Conservation (phyloP, 768 basidiomycete genomes). For the Pulveroboletus ravenelii region DNA sequence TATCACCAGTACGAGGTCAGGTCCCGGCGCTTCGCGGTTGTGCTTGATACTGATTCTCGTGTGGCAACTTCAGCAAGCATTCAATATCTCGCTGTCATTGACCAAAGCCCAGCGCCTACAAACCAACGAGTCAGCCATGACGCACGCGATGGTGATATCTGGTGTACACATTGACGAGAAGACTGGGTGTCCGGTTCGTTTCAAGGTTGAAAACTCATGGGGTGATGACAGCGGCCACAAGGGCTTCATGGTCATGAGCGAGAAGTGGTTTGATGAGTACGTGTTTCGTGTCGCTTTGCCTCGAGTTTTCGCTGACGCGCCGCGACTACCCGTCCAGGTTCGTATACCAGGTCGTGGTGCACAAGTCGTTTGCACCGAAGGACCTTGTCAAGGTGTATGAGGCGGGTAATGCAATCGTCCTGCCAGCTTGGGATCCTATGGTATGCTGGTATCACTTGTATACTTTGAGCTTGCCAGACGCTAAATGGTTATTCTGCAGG, state of each 20-base stretch:
- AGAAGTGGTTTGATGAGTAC: slow-evolving; percentile 87
- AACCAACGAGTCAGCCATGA: slow-evolving; percentile 85
- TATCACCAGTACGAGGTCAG: slow-evolving; percentile 77
- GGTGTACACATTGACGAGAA: slow-evolving; percentile 79
- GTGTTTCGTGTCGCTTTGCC: slow-evolving; percentile 25
- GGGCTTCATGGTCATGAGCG: slow-evolving; percentile 91
- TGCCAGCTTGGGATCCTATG: slow-evolving; percentile 80
- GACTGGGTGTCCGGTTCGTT: slow-evolving; percentile 73
- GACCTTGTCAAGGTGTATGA: slow-evolving; percentile 82
- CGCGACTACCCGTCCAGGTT: slow-evolving; percentile 42
- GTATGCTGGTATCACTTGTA: slow-evolving; percentile 9
- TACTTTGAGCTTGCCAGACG: not conserved
- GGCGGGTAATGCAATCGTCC: slow-evolving; percentile 52
- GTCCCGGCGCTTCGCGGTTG: not conserved
- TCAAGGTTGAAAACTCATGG: slow-evolving; percentile 98
- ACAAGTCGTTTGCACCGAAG: slow-evolving; percentile 71
- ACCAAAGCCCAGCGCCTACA: slow-evolving; percentile 83
- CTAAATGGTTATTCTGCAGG: slow-evolving; percentile 8
- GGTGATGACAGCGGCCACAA: slow-evolving; percentile 70
- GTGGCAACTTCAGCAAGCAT: slow-evolving; percentile 53
- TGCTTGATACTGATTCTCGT: slow-evolving; percentile 3
- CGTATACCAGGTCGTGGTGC: slow-evolving; percentile 92
- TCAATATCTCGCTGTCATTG: slow-evolving; percentile 74
- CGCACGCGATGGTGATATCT: slow-evolving; percentile 85
- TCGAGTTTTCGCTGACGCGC: slow-evolving; percentile 1